These are phyloP conservation scores for Rosa lucieae DNA, from an alignment of 306 rosid species.

Conservation along the genomic window DNA sequence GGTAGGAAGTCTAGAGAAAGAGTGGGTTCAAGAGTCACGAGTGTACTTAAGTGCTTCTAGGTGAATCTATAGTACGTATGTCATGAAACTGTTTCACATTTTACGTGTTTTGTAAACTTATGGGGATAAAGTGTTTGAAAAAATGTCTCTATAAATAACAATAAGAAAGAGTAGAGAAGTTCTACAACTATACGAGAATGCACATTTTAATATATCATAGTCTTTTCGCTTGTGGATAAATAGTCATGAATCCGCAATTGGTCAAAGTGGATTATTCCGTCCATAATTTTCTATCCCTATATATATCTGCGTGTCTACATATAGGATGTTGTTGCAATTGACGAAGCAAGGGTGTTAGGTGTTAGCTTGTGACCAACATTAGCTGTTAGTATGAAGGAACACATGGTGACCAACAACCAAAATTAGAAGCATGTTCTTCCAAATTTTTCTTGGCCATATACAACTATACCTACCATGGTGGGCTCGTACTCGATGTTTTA, in stretches of 20 bases:
- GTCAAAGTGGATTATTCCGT: background rate
- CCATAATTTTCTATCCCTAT: background rate
- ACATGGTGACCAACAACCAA: slow-evolving; percentile 6
- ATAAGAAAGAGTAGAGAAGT: background rate
- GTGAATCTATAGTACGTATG: too few species aligned
- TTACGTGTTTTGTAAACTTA: background rate
- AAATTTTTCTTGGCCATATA: background rate
- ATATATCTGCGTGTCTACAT: too few species aligned
- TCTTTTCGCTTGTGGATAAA: too few species aligned
- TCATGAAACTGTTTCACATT: background rate
- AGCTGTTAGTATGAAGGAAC: background rate
- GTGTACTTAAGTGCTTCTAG: too few species aligned
- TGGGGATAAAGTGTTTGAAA: background rate
- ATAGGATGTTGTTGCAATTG: too few species aligned
- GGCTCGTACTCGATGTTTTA: background rate
- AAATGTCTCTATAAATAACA: background rate
- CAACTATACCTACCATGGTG: slow-evolving; percentile 19
- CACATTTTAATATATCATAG: too few species aligned
- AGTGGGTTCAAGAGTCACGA: too few species aligned
- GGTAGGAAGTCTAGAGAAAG: too few species aligned
- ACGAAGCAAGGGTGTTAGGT: background rate
- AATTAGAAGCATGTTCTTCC: slow-evolving; percentile 9
- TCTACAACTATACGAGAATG: background rate
- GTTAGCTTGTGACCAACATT: background rate
- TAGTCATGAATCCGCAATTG: background rate